Conservation (phyloP, 495 filamentous ascomycete genomes). For the Rhizodiscina lignyota region DNA sequence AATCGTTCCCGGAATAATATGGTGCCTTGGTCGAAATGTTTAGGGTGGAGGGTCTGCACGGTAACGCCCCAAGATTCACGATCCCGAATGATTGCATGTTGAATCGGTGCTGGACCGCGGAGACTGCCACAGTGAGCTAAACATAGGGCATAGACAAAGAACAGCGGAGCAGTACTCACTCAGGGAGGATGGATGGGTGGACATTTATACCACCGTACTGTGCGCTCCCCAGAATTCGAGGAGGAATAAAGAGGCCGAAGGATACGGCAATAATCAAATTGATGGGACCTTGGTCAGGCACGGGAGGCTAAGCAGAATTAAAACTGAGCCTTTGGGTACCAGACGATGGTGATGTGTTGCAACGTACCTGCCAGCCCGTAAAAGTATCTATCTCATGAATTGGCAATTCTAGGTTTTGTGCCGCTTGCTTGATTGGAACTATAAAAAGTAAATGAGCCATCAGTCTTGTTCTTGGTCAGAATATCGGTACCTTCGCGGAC, state of each 20-base stretch:
- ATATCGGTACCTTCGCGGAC: conserved; percentile 47
- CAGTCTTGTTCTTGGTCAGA: too few relatives aligned
- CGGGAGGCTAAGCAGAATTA: conserved; percentile 35
- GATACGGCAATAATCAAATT: conserved; percentile 92
- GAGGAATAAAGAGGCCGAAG: conserved; percentile 80
- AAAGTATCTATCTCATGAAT: conserved; percentile 68
- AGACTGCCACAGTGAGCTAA: conserved; percentile 34
- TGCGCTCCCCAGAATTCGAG: conserved; percentile 46
- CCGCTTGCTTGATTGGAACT: conserved; percentile 64
- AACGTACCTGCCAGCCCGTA: conserved; percentile 57
- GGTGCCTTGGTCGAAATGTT: conserved; percentile 58
- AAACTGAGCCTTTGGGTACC: neutral
- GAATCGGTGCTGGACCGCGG: conserved; percentile 47
- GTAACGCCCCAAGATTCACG: conserved; percentile 48
- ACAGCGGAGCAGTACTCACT: conserved; percentile 31
- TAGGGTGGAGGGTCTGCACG: conserved; percentile 66
- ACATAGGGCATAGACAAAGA: neutral
- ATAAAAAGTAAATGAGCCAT: too few relatives aligned
- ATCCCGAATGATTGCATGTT: conserved; percentile 53
- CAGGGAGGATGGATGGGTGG: conserved; percentile 84
- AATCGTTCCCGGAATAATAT: too few relatives aligned
- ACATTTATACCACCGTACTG: conserved; percentile 83
- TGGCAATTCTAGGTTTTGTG: conserved; percentile 40
- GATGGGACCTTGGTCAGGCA: conserved; percentile 32
- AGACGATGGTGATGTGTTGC: conserved; percentile 1